Evolutionary conservation across 2,329 filamentous ascomycete species (phyloP).

Genomic region (Ophiostoma fasciatum): DNA sequence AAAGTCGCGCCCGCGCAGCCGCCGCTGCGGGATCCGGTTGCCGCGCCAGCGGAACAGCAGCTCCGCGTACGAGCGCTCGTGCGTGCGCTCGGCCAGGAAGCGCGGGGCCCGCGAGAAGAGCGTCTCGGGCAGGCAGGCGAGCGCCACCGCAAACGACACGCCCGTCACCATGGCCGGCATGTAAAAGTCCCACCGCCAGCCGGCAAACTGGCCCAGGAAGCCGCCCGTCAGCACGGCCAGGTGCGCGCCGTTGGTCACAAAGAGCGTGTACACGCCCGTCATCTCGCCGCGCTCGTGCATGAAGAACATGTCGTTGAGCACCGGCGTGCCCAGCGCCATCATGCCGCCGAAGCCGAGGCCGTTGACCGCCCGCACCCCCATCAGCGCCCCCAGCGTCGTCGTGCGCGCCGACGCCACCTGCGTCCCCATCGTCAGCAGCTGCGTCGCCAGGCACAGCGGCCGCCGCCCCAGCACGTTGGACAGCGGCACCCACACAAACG

Average conservation of each 20-base stretch:
- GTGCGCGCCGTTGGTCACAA: slow-evolving; percentile 10
- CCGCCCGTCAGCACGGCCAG: slow-evolving; percentile 8
- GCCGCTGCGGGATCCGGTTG: slow-evolving; percentile 7
- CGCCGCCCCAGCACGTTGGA: slow-evolving; percentile 11
- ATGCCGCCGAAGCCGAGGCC: slow-evolving; percentile 10
- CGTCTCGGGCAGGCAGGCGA: slow-evolving; percentile 7
- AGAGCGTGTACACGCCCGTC: slow-evolving; percentile 11
- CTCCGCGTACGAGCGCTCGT: slow-evolving; percentile 1
- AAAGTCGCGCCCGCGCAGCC: slow-evolving; percentile 5
- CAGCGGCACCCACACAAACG: slow-evolving; percentile 8
- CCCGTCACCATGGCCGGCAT: slow-evolving; percentile 8
- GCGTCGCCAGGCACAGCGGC: slow-evolving; percentile 7
- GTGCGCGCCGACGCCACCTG: slow-evolving; percentile 7
- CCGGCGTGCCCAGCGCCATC: slow-evolving; percentile 10
- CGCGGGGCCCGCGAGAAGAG: slow-evolving; percentile 6
- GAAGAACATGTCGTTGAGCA: slow-evolving; percentile 12
- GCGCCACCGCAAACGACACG: slow-evolving; percentile 1
- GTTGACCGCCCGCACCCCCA: slow-evolving; percentile 9
- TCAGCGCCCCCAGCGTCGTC: slow-evolving; percentile 3
- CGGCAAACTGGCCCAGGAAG: slow-evolving; percentile 8
- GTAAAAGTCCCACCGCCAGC: slow-evolving; percentile 11
- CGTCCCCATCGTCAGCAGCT: slow-evolving; percentile 6
- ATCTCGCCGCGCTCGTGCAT: slow-evolving; percentile 10
- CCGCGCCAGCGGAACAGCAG: slow-evolving; percentile 2
- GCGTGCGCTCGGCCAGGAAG: slow-evolving; percentile 2